Percentiles rank a stretch among this genome's conserved stretches.
Evolutionary conservation across 306 rosid species (phyloP).

Genomic region (Begonia loranthoides): DNA sequence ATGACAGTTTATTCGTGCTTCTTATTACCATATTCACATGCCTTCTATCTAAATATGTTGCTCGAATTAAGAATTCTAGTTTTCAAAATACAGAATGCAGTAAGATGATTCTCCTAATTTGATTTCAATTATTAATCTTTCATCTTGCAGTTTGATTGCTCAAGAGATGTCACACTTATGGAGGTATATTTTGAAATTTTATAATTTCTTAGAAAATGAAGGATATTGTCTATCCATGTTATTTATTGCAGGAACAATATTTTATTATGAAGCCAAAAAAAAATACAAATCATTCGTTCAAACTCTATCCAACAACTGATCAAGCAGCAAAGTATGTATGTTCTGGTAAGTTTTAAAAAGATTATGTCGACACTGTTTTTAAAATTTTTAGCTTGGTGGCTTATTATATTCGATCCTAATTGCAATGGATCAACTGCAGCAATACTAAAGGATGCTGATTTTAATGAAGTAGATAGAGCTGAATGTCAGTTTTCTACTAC

Average conservation of each 20-base stretch:
- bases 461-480: constrained; percentile 77
- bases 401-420: background rate
- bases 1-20: too few species aligned
- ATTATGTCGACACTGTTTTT: background rate
- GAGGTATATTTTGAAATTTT: constrained; percentile 36
- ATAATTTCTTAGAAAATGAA: background rate
- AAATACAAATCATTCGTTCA: constrained; percentile 44
- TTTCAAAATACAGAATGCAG: constrained; percentile 1
- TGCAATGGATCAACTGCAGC: constrained; percentile 27
- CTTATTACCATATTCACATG: too few species aligned
- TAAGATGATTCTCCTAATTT: background rate
- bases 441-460: constrained; percentile 86
- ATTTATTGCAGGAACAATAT: constrained; percentile 57
- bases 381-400: background rate
- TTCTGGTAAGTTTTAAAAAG: constrained; percentile 30
- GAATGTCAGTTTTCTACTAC: constrained; percentile 88
- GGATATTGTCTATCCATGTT: background rate
- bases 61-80: background rate
- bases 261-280: constrained; percentile 78
- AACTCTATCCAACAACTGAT: constrained; percentile 68
- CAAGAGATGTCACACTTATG: constrained; percentile 74
- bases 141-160: constrained; percentile 80
- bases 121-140: constrained; percentile 13
- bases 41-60: too few species aligned
- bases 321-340: constrained; percentile 84